A percentile compares a stretch with the other conserved stretches of the same genome.
These are phyloP conservation scores for Globisporangium ultimum DNA, from an alignment of 352 stramenopile species.

Conservation along the genomic window DNA sequence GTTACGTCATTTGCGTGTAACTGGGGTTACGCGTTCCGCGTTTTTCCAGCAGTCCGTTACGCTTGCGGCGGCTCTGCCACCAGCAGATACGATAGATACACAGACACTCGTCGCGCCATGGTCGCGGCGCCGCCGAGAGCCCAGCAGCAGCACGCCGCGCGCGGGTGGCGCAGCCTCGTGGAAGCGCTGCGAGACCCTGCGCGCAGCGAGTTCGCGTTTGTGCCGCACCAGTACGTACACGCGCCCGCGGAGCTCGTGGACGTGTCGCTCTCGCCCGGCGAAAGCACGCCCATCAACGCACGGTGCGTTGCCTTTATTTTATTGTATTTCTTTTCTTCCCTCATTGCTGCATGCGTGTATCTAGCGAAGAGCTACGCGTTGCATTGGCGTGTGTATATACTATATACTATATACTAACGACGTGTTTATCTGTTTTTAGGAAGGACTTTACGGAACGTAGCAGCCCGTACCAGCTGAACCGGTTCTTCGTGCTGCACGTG, in stretches of 20 bases:
- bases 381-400: neutral
- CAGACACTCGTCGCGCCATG: neutral
- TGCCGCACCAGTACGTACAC: constrained; percentile 76
- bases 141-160: constrained; percentile 2
- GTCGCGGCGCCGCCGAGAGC: constrained; percentile 14
- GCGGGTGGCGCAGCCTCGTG: constrained; percentile 63
- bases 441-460: constrained; percentile 22
- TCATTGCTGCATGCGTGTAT: neutral
- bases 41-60: too few relatives aligned
- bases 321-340: neutral
- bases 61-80: too few relatives aligned
- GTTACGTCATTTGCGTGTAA: too few relatives aligned
- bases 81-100: too few relatives aligned
- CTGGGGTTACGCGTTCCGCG: too few relatives aligned
- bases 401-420: too few relatives aligned
- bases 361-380: neutral
- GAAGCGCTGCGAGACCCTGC: constrained; percentile 57
- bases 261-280: constrained; percentile 30
- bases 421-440: neutral
- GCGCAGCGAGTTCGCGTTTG: constrained; percentile 79
- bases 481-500: constrained; percentile 64
- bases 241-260: constrained; percentile 34
- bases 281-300: constrained; percentile 67
- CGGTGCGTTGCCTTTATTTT: constrained; percentile 1
- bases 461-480: constrained; percentile 34